Evolutionary conservation across 1,284 basidiomycete genomes (phyloP).

Genomic region (Papiliotrema terrestris): DNA sequence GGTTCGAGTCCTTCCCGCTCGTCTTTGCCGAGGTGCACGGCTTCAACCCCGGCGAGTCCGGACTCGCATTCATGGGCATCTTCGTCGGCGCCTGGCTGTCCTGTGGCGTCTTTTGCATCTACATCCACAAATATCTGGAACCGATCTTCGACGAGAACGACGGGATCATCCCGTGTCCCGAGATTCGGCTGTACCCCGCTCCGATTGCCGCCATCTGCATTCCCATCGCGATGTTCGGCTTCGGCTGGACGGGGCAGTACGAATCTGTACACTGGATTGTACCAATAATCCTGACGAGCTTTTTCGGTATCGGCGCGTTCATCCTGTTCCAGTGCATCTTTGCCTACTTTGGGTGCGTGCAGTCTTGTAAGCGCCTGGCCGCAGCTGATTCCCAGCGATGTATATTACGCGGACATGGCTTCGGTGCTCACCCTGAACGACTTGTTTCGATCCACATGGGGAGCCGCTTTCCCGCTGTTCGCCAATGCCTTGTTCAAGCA

Average conservation of each 20-base stretch:
- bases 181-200: constrained; percentile 9
- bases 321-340: constrained; percentile 15
- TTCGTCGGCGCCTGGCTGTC: constrained; percentile 11
- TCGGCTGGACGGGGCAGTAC: constrained; percentile 20
- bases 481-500: constrained; percentile 21
- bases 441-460: constrained; percentile 12
- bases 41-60: constrained; percentile 12
- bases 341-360: constrained; percentile 10
- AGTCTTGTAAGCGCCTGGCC: background rate
- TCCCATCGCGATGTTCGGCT: constrained; percentile 21
- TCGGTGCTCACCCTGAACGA: constrained; percentile 16
- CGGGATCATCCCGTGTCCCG: constrained; percentile 16
- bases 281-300: constrained; percentile 18
- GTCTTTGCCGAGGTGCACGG: constrained; percentile 13
- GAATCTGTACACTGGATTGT: constrained; percentile 11
- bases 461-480: constrained; percentile 20
- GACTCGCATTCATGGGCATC: constrained; percentile 12
- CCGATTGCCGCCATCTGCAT: constrained; percentile 15
- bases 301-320: constrained; percentile 22
- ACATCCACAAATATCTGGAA: constrained; percentile 16
- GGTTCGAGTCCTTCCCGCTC: constrained; percentile 16
- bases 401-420: constrained; percentile 13
- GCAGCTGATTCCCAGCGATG: constrained; percentile 3
- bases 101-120: background rate
- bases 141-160: constrained; percentile 18